Percentiles rank a stretch among this genome's conserved stretches.
phyloP scores from a whole-genome alignment of 345 rosid genomes.

The Salix udensis region DNA sequence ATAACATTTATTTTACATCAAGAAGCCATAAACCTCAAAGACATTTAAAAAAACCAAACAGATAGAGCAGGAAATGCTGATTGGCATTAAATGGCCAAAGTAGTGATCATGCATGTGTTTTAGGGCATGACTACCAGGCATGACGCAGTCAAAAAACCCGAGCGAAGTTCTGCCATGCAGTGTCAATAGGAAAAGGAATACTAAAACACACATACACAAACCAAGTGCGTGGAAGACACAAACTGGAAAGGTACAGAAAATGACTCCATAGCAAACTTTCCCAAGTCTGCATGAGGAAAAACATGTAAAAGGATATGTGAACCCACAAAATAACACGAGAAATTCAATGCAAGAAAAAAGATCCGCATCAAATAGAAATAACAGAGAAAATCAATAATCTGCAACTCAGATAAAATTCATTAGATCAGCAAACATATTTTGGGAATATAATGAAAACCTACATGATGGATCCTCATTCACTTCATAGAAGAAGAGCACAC shows the following conservation, averaged over 20 bases:
- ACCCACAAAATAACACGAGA: not conserved
- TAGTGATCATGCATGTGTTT: not conserved
- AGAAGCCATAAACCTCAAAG: not conserved
- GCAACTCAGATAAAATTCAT: not conserved
- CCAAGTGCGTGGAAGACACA: not conserved
- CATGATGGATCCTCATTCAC: not conserved
- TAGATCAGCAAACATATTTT: not conserved
- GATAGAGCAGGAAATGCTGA: not conserved
- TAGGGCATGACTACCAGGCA: not conserved
- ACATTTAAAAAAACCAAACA: not conserved
- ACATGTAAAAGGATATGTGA: not conserved
- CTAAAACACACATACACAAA: no score
- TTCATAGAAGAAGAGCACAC: not conserved
- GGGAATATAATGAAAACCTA: not conserved
- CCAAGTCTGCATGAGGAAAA: not conserved
- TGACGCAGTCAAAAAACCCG: no score
- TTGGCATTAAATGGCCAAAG: not conserved
- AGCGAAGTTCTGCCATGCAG: no score
- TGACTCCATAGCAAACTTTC: not conserved
- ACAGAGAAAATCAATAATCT: not conserved
- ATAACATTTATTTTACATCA: not conserved
- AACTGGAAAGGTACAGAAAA: not conserved
- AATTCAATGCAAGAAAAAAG: not conserved
- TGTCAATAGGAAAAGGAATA: no score
- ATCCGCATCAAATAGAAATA: not conserved